Percentiles rank a stretch among this genome's conserved stretches.
phyloP scores from a whole-genome alignment of 2,329 filamentous ascomycete genomes.

The Colletotrichum sp. region DNA sequence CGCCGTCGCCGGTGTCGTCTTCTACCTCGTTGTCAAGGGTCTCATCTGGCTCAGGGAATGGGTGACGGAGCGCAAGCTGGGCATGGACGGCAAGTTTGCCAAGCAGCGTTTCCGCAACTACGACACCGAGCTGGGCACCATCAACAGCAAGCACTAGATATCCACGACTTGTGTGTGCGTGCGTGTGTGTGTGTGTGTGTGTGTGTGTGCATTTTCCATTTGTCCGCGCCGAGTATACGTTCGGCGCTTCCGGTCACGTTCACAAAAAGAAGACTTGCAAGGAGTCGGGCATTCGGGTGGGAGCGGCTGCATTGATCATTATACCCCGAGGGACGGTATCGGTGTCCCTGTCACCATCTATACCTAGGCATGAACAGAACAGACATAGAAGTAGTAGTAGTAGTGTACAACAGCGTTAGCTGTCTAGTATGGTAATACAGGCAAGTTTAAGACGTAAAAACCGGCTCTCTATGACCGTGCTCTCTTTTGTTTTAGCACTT shows the following conservation, averaged over 20 bases:
- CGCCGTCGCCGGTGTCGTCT: slow-evolving; percentile 52
- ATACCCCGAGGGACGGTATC: background rate
- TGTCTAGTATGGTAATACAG: background rate
- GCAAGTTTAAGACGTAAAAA: background rate
- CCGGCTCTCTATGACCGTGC: background rate
- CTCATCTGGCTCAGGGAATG: slow-evolving; percentile 55
- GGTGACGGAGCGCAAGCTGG: slow-evolving; percentile 51
- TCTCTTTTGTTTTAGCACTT: slow-evolving; percentile 68
- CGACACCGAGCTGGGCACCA: slow-evolving; percentile 24
- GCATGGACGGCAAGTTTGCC: slow-evolving; percentile 46
- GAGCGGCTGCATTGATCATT: background rate
- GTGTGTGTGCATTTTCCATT: background rate
- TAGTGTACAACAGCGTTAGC: background rate
- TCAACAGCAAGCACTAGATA: slow-evolving; percentile 15
- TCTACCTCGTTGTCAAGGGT: slow-evolving; percentile 57
- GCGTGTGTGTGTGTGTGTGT: background rate
- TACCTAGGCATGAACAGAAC: background rate
- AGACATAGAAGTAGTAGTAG: background rate
- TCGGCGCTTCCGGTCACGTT: background rate
- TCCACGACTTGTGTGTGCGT: background rate
- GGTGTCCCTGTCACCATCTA: background rate
- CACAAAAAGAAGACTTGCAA: background rate
- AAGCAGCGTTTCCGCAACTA: slow-evolving; percentile 22
- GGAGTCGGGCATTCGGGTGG: background rate
- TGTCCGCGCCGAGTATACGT: background rate